phyloP scores from a whole-genome alignment of 306 rosid species.

The Quercus dentata region DNA sequence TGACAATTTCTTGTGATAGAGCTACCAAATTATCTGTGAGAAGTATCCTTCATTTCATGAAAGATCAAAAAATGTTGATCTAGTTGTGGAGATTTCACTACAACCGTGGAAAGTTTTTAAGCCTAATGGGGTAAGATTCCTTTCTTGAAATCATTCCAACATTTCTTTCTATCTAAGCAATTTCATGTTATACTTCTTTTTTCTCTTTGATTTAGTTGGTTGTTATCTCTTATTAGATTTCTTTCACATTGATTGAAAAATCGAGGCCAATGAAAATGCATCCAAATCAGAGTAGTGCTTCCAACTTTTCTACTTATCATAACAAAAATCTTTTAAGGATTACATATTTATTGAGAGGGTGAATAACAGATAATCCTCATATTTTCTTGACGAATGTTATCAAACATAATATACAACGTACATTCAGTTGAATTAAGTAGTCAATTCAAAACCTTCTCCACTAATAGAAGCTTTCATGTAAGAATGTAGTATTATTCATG shows the following conservation, averaged over 20 bases:
- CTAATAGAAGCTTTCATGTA: no score
- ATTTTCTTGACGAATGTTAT: no score
- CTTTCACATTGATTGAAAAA: conserved; percentile 13
- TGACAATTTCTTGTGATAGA: conserved; percentile 41
- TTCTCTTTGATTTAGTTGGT: neutral
- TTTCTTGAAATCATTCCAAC: conserved; percentile 7
- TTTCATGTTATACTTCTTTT: neutral
- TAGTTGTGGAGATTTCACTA: conserved; percentile 86
- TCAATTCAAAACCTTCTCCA: no score
- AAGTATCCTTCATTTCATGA: conserved; percentile 91
- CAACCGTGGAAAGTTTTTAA: conserved; percentile 96
- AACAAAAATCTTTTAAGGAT: no score
- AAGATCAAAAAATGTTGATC: conserved; percentile 92
- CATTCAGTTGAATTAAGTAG: no score
- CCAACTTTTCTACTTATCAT: no score
- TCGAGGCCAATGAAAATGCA: no score
- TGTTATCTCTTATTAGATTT: neutral
- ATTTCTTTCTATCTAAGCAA: neutral
- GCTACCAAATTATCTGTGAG: conserved; percentile 88
- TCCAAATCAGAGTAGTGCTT: no score
- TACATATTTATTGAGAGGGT: no score
- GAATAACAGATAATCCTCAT: no score
- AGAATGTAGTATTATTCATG: no score
- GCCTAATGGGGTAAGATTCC: conserved; percentile 84
- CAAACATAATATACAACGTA: no score